Evolutionary conservation across 1,284 basidiomycete species (phyloP), one percentile per base, ranked within the genome.

Genomic region (Apiotrichum siamense): DNA sequence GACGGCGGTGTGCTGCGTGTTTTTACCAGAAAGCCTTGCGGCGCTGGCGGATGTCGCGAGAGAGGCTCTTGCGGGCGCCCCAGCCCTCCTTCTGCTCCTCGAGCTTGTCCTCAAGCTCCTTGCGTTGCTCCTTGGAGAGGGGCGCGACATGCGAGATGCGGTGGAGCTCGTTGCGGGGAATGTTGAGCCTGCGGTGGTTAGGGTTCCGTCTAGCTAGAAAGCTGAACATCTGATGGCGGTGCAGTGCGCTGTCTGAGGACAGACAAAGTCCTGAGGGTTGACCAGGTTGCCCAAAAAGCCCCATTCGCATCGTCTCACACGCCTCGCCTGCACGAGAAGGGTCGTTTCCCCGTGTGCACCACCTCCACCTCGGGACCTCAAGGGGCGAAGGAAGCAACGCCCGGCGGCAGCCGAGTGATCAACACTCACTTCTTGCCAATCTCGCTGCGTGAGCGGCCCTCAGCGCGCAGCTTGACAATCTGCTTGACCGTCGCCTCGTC

Each of bases 1-100:
- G n/a, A n/a, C n/a, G n/a, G n/a, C n/a, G n/a, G n/a, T n/a, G n/a
- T n/a, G n/a, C n/a, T n/a, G n/a, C n/a, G n/a, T n/a, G n/a, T n/a
- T 10, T 36, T 59, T 69, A 73, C 72, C 72, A 73, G 50, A 66
- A 67, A 36, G 56, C 58, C 60, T 63, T 72, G 54, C 70, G 62
- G 51, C 58, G 61, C 57, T 63, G 54, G 52, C 68, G 65, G 46
- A 62, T 54, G 25, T 57, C 70, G 37, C 68, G 54, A 6, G 57
- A 49, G 20, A 69, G 44, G 15, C 57, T 52, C 59, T 71, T 71
- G 33, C 57, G 61, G 48, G 57, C 64, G 24, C 67, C 64, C 70
- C 72, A 73, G 15, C 39, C 52, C 6, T 52, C 47, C 47, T 67
- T 62, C 32, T 59, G 58, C 20, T 45, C 39, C 32, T 55, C 58